These are phyloP conservation scores for Russula griseocarnosa DNA, from an alignment of 768 basidiomycete genomes.

Conservation along the genomic window DNA sequence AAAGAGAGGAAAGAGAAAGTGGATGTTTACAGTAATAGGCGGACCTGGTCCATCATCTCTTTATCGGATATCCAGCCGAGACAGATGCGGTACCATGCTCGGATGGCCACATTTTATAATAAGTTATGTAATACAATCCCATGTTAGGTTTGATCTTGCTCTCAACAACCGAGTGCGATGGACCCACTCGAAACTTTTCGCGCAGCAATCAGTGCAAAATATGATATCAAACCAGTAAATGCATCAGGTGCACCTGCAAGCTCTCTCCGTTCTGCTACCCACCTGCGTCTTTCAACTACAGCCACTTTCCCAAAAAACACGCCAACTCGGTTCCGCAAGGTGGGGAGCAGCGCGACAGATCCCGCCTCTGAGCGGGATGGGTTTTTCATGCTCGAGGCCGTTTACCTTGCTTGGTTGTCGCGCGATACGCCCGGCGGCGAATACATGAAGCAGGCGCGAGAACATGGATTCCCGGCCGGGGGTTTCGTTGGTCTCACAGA, in stretches of 20 bases:
- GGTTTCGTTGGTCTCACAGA: constrained; percentile 86
- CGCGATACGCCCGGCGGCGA: constrained; percentile 72
- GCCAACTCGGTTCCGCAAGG: constrained; percentile 75
- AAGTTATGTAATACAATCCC: constrained; percentile 2
- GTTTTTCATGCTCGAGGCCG: constrained; percentile 74
- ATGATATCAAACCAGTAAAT: constrained; percentile 15
- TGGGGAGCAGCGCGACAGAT: constrained; percentile 43
- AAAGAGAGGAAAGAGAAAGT: too few species aligned
- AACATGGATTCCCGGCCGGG: constrained; percentile 57
- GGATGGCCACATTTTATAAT: too few species aligned
- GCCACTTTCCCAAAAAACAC: constrained; percentile 63
- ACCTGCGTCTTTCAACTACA: constrained; percentile 54
- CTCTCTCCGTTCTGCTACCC: constrained; percentile 55
- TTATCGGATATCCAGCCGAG: too few species aligned
- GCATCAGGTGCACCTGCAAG: constrained; percentile 37
- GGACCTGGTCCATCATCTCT: too few species aligned
- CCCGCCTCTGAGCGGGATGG: constrained; percentile 44
- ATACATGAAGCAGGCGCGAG: constrained; percentile 83
- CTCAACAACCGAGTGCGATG: not conserved
- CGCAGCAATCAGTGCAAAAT: constrained; percentile 21
- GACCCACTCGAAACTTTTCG: constrained; percentile 27
- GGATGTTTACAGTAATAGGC: too few species aligned
- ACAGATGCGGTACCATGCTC: too few species aligned
- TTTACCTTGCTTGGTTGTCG: constrained; percentile 81
- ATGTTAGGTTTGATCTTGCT: too few species aligned